These are phyloP conservation scores for Neostapfia colusana DNA, from an alignment of 176 grass and related monocot species.

Conservation along the genomic window DNA sequence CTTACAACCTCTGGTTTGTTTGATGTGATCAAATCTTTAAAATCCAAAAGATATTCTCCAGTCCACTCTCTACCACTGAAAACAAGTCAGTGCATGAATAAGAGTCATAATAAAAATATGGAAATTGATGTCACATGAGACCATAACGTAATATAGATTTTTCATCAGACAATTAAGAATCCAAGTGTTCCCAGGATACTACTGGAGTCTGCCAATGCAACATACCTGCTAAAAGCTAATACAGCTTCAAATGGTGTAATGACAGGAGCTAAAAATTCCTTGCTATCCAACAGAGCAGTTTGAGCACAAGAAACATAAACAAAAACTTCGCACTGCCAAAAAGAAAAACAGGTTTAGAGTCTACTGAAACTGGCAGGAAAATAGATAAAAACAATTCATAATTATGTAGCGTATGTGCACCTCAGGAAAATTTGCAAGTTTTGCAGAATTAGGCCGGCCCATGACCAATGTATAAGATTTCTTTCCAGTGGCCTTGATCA, in stretches of 20 bases:
- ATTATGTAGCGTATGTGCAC: slow-evolving; percentile 46
- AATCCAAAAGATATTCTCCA: slow-evolving; percentile 89
- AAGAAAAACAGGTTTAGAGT: slow-evolving; percentile 11
- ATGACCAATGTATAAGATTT: slow-evolving; percentile 95
- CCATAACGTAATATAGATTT: not conserved
- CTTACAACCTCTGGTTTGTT: slow-evolving; percentile 36
- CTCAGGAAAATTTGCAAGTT: slow-evolving; percentile 98
- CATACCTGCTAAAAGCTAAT: slow-evolving; percentile 89
- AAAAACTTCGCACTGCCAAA: slow-evolving; percentile 81
- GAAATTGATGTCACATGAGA: not conserved
- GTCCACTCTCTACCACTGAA: slow-evolving; percentile 87
- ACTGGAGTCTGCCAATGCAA: not conserved
- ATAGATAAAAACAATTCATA: not conserved
- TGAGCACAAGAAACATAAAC: slow-evolving; percentile 97
- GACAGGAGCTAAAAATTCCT: slow-evolving; percentile 87
- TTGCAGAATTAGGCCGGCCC: slow-evolving; percentile 82
- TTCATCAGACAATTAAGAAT: not conserved
- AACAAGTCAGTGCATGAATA: slow-evolving; percentile 1
- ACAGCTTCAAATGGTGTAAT: slow-evolving; percentile 95
- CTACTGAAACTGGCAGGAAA: slow-evolving; percentile 1
- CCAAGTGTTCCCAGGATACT: not conserved
- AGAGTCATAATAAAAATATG: not conserved
- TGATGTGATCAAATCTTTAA: slow-evolving; percentile 69
- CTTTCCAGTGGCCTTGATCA: slow-evolving; percentile 83
- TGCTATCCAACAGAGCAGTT: slow-evolving; percentile 96